These are phyloP conservation scores for Astrocystis sublimbata DNA, from an alignment of 495 filamentous ascomycete species.

Conservation along the genomic window DNA sequence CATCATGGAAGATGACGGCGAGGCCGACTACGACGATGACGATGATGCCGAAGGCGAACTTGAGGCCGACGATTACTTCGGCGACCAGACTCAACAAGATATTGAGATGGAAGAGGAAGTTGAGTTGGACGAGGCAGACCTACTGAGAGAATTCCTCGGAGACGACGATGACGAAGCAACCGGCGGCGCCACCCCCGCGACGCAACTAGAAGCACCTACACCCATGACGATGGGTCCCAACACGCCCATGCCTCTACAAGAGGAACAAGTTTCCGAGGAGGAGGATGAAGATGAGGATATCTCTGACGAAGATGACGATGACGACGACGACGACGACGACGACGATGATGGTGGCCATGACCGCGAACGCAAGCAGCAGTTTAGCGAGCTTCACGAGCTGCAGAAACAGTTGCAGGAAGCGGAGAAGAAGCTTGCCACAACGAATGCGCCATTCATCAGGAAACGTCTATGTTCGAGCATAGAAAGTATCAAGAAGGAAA, in stretches of 20 bases:
- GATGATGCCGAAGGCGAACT: constrained; percentile 56
- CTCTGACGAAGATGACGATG: constrained; percentile 46
- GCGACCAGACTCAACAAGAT: constrained; percentile 19
- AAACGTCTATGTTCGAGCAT: constrained; percentile 44
- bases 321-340: constrained; percentile 50
- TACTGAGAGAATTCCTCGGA: constrained; percentile 35
- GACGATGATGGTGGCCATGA: constrained; percentile 51
- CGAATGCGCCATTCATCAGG: constrained; percentile 51
- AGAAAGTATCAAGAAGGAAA: constrained; percentile 57
- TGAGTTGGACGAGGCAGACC: constrained; percentile 41
- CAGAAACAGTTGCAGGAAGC: constrained; percentile 43
- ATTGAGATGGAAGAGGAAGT: constrained; percentile 31
- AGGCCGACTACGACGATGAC: constrained; percentile 57
- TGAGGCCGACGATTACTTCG: constrained; percentile 50
- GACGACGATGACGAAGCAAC: constrained; percentile 29
- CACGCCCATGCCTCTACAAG: constrained; percentile 30
- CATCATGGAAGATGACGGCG: constrained; percentile 48
- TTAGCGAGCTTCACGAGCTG: constrained; percentile 58
- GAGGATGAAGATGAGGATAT: constrained; percentile 51
- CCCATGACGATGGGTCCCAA: constrained; percentile 38
- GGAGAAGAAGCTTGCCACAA: constrained; percentile 38
- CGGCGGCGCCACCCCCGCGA: constrained; percentile 34
- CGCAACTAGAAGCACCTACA: constrained; percentile 39
- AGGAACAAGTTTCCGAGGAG: constrained; percentile 44
- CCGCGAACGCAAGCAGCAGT: constrained; percentile 43